phyloP scores from a whole-genome alignment of 2,329 filamentous ascomycete species.

The Furcasterigmium sp. region DNA sequence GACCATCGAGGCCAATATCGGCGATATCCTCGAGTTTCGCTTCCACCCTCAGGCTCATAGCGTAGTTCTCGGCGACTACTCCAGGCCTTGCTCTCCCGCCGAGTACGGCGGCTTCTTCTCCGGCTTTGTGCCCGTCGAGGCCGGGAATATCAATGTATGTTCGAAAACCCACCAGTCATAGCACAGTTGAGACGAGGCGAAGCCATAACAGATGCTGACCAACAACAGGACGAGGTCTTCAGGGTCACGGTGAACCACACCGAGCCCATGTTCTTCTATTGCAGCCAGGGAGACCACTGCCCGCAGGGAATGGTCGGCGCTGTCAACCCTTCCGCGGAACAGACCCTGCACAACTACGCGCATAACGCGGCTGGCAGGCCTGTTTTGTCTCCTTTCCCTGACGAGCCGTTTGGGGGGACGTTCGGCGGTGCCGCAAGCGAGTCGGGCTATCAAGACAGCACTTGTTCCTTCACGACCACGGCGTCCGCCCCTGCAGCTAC shows the following conservation, averaged over 20 bases:
- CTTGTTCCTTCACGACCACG: no score
- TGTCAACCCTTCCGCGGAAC: conserved; percentile 24
- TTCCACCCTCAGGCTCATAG: conserved; percentile 30
- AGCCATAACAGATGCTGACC: no score
- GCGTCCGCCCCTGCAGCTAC: no score
- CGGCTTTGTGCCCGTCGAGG: conserved; percentile 22
- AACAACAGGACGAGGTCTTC: conserved; percentile 25
- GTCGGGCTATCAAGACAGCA: conserved; percentile 4
- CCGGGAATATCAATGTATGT: conserved; percentile 12
- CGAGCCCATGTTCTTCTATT: conserved; percentile 30
- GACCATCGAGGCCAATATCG: conserved; percentile 22
- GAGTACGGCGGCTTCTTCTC: conserved; percentile 30
- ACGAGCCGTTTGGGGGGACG: neutral
- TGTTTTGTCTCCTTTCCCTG: conserved; percentile 11
- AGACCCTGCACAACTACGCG: conserved; percentile 25
- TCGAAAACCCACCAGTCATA: no score
- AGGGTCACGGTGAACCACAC: conserved; percentile 24
- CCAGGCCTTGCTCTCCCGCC: conserved; percentile 26
- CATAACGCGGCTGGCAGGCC: conserved; percentile 20
- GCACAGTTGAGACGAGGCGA: no score
- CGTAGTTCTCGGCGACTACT: conserved; percentile 28
- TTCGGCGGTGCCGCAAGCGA: neutral
- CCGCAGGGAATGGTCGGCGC: conserved; percentile 32
- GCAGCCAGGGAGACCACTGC: conserved; percentile 31
- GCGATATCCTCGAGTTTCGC: conserved; percentile 30